Base-by-base conservation (phyloP, 2,329 filamentous ascomycete species). In the Pseudogymnoascus sp. region DNA sequence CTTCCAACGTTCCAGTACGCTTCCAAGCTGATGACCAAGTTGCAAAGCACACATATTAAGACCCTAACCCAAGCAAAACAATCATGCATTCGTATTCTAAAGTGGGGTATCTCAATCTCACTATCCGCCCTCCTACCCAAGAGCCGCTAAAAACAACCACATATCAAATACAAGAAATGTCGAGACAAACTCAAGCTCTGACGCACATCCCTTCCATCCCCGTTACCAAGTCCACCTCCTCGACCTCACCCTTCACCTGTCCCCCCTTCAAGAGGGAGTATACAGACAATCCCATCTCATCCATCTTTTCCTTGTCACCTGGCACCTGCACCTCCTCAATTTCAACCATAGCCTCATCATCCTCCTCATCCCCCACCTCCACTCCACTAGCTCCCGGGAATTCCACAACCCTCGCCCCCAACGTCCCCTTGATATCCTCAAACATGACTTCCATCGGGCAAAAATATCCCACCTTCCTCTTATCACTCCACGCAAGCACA, bases 361-460 rank as follows among this genome's bases (percentile, higher is more conserved):
- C 34, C 6, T 41, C 11, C 13, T n/a, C 37, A 28, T 16, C 13
- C 34, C 19, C 7, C 19, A 21, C 16, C 34, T 61, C 60, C 34
- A 61, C 23, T 16, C 7, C 14, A 23, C 19, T 61, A 14, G 36
- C 60, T 11, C 34, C 88, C 0, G 92, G 92, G 0, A 96, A 81
- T 4, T 83, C 80, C n/a, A 96, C 84, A 25, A 85, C 83, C 1
- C 77, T 77, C 0, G 91, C 91, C 21, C 87, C 84, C 0, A 97
- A 79, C 0, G 89, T 92, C 67, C 89, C 85, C 28, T 87, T 88
- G 64, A 98, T 96, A 72, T 98, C 93, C 28, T 89, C 84, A 10
- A 98, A 81, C 11, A 96, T 78, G 2, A 97, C 83, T 64, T 97
- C 90, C 93, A 98, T 98, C 0, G 93, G 93, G 66, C 92, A 95